phyloP scores from a whole-genome alignment of 495 filamentous ascomycete genomes.

The Tuber borchii region DNA sequence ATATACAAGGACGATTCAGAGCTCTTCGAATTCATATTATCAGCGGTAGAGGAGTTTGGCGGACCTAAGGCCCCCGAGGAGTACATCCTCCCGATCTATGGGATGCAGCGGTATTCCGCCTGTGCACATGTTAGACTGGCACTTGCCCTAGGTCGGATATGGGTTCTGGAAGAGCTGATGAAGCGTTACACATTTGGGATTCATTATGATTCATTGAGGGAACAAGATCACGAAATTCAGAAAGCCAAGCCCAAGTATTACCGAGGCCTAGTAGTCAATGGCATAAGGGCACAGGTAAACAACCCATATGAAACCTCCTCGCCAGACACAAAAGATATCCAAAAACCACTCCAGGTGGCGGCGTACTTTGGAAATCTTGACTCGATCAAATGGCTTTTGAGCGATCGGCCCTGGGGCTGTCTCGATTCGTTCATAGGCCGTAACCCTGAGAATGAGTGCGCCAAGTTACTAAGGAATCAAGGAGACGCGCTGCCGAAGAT shows the following conservation, averaged over 20 bases:
- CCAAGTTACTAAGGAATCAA: constrained; percentile 26
- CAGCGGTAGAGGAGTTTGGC: neutral
- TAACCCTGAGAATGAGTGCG: constrained; percentile 13
- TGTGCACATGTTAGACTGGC: constrained; percentile 20
- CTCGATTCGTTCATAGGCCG: constrained; percentile 23
- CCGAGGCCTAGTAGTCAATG: constrained; percentile 33
- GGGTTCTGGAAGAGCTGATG: constrained; percentile 35
- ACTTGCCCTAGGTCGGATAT: constrained; percentile 22
- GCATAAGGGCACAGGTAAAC: constrained; percentile 22
- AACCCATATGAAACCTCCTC: constrained; percentile 17
- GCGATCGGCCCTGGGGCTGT: constrained; percentile 30
- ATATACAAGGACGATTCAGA: constrained; percentile 32
- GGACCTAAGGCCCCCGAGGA: neutral
- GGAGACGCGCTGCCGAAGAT: constrained; percentile 24
- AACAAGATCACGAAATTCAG: constrained; percentile 26
- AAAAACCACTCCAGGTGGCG: constrained; percentile 33
- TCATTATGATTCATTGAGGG: constrained; percentile 22
- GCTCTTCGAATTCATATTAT: constrained; percentile 22
- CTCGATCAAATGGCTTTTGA: constrained; percentile 37
- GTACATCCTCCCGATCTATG: neutral
- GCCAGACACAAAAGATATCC: constrained; percentile 5
- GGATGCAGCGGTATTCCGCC: neutral
- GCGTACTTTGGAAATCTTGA: constrained; percentile 23
- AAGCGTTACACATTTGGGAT: constrained; percentile 30
- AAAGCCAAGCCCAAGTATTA: constrained; percentile 27